Evolutionary conservation across 2,329 filamentous ascomycete genomes (phyloP).

Genomic region (Hymenoscyphus fructigenus): DNA sequence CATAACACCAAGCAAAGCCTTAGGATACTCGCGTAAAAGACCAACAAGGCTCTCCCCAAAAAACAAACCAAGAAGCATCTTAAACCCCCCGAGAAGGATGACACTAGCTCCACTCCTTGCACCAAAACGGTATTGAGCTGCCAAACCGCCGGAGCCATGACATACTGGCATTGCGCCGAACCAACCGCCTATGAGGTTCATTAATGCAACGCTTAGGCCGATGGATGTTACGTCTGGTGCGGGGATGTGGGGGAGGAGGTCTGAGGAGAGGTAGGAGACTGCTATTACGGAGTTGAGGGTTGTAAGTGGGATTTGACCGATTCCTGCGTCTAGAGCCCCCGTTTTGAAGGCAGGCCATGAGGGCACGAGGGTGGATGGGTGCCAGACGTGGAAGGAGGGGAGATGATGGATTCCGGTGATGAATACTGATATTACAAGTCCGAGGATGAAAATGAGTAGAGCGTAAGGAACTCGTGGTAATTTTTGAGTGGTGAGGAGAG

Average conservation of each 20-base stretch:
- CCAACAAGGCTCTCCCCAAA: constrained; percentile 73
- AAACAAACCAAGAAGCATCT: constrained; percentile 72
- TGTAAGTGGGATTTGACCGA: constrained; percentile 88
- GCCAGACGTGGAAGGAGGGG: constrained; percentile 59
- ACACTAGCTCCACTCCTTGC: constrained; percentile 84
- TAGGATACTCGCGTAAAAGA: constrained; percentile 71
- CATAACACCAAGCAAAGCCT: constrained; percentile 77
- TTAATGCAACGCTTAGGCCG: constrained; percentile 75
- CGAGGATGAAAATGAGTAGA: constrained; percentile 66
- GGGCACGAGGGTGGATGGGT: constrained; percentile 52
- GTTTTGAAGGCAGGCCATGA: constrained; percentile 44
- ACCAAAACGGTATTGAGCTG: constrained; percentile 88
- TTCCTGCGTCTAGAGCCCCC: constrained; percentile 53
- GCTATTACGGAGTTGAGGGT: constrained; percentile 92
- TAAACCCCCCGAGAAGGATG: constrained; percentile 73
- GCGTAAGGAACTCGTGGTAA: constrained; percentile 74
- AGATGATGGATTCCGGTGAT: constrained; percentile 42
- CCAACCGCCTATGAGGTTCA: constrained; percentile 86
- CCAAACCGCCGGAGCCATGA: constrained; percentile 87
- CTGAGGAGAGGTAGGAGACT: constrained; percentile 73
- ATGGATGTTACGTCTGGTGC: constrained; percentile 73
- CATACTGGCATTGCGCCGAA: constrained; percentile 95
- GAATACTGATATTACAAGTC: constrained; percentile 62
- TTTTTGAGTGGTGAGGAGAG: constrained; percentile 66
- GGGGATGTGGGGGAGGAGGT: constrained; percentile 69